phyloP scores from a whole-genome alignment of 352 stramenopile species.

The Blastocystis sp. region DNA sequence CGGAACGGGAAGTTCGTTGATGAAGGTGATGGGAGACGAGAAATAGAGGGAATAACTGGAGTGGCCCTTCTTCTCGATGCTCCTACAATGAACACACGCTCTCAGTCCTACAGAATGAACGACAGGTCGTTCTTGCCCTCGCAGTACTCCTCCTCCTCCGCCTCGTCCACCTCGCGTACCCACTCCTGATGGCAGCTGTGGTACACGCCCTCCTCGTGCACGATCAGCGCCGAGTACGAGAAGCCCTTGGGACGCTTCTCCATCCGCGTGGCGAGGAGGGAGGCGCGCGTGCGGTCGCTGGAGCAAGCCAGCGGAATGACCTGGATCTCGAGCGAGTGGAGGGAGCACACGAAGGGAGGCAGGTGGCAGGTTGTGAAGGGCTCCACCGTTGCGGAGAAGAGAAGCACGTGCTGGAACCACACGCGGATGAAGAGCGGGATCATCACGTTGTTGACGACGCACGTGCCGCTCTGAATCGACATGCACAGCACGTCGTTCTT shows the following conservation, averaged over 20 bases:
- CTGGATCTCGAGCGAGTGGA: conserved; percentile 14
- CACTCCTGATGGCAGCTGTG: background rate
- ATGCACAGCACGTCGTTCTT: background rate
- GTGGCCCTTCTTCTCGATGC: conserved; percentile 12
- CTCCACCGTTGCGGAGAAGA: background rate
- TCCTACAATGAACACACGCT: background rate
- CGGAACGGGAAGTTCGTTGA: conserved; percentile 22
- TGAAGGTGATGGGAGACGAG: background rate
- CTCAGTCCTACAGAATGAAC: background rate
- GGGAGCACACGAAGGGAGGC: conserved; percentile 20
- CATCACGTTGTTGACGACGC: conserved; percentile 7
- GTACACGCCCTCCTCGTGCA: background rate
- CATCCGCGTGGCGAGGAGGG: background rate
- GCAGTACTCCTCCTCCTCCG: background rate
- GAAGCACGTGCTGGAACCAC: background rate
- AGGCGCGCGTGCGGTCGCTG: background rate
- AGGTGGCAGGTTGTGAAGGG: no score
- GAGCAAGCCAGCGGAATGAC: conserved; percentile 29
- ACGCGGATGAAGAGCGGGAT: conserved; percentile 24
- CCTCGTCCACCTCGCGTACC: conserved; percentile 48
- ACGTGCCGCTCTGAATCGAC: conserved; percentile 23
- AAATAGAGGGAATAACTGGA: background rate
- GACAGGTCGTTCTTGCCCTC: background rate
- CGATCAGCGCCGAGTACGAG: background rate
- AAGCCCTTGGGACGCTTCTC: background rate